phyloP scores from a whole-genome alignment of 148 eudicot species.

The Fagopyrum esculentum region DNA sequence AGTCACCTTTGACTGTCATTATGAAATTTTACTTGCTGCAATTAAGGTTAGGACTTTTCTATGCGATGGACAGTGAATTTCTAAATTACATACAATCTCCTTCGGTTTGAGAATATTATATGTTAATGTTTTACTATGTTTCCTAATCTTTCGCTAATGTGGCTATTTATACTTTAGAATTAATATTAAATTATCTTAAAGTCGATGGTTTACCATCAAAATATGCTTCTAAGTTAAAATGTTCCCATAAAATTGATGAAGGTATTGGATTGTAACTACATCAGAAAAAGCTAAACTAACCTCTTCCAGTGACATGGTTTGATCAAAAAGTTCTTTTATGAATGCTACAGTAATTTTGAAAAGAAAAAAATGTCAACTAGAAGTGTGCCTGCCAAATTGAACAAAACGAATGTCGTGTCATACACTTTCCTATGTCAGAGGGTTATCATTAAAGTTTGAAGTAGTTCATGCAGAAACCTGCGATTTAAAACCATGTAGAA shows the following conservation, averaged over 20 bases:
- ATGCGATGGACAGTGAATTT: too few species aligned
- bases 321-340: neutral
- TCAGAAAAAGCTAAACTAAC: too few species aligned
- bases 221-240: neutral
- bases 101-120: too few species aligned
- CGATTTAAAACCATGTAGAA: neutral
- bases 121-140: too few species aligned
- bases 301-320: neutral
- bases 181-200: neutral
- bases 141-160: neutral
- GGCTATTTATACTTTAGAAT: neutral
- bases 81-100: too few species aligned
- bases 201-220: neutral
- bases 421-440: neutral
- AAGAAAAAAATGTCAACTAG: neutral
- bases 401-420: neutral
- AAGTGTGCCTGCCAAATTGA: neutral
- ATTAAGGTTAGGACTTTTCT: too few species aligned
- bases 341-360: neutral
- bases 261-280: neutral
- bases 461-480: neutral
- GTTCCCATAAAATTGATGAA: neutral
- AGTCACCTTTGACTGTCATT: too few species aligned
- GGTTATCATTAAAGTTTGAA: neutral
- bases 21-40: too few species aligned